phyloP scores from a whole-genome alignment of 2,329 filamentous ascomycete genomes.

The Paracoccidioides lutzii region DNA sequence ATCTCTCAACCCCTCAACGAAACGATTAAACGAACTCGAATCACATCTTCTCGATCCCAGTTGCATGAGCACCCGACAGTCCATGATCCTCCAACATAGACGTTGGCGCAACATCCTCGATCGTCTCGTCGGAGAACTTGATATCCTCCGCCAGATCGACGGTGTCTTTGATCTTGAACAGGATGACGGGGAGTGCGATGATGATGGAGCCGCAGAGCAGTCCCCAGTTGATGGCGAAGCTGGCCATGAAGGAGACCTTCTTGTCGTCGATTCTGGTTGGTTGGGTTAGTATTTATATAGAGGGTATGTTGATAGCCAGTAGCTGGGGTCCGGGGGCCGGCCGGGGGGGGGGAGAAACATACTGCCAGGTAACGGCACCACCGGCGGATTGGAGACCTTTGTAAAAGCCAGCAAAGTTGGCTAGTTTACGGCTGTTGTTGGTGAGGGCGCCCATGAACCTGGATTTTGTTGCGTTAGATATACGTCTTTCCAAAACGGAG shows the following conservation, averaged over 20 bases:
- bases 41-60: background rate
- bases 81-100: constrained; percentile 4
- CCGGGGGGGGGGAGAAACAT: constrained; percentile 12
- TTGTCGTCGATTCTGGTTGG: constrained; percentile 43
- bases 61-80: too few relatives aligned
- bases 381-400: constrained; percentile 85
- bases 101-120: constrained; percentile 48
- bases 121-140: constrained; percentile 70
- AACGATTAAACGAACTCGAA: background rate
- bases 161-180: constrained; percentile 68
- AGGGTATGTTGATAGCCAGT: too few relatives aligned
- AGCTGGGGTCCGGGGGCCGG: background rate
- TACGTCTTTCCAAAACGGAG: background rate
- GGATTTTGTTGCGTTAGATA: background rate
- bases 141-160: constrained; percentile 70
- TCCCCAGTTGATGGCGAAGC: constrained; percentile 66
- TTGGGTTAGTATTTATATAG: background rate
- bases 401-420: constrained; percentile 85
- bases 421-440: constrained; percentile 82
- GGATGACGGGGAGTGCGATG: constrained; percentile 66
- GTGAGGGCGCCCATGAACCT: constrained; percentile 87
- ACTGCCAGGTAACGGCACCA: constrained; percentile 46
- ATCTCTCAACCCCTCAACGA: too few relatives aligned
- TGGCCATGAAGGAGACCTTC: constrained; percentile 51
- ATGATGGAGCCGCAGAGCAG: constrained; percentile 61